Evolutionary conservation across 148 eudicot genomes (phyloP), one percentile per base, ranked within the genome.

Genomic region (Amaranthus hypochondriacus): DNA sequence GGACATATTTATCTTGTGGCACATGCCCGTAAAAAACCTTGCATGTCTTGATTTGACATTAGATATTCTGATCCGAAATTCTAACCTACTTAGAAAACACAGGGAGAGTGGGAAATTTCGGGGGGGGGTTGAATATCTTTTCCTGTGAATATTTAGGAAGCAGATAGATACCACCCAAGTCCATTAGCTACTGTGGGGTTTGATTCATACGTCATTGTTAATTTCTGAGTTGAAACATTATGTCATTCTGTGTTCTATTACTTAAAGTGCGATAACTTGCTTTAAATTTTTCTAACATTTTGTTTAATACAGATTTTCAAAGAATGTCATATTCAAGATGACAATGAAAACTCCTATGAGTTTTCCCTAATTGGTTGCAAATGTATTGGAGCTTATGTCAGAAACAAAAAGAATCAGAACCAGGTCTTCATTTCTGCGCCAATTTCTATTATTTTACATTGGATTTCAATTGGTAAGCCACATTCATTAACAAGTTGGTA

Each of bases 341-440:
- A 47, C 62, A 81, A 86, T 73, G 99, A 94, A 18, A 84, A 89
- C 44, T 81, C 89, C 57, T 96, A 72, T 80, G 99, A 96, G 82
- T 94, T 96, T 59, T 81, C 87, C 73, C 88, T 96, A 67, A 81
- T 86, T 75, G 86, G 96, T 69, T 92, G 89, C 86, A 96, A 96
- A 81, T 96, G 99, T 77, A 90, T 96, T 77, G 97, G 99, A 79
- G 99, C 99, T 78, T 96, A 96, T 77, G 96, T 92, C 11, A 92
- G 78, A 76, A 96, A 84, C 88, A 96, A 96, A 80, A 96, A 92
- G 87, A 92, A 96, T 73, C 99, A 96, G 76, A 96, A 96, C 81
- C 99, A 96, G 96, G 99, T 92, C 21, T 48, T 46, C 39, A 21
- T 64, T 73, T 75, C 28, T 78, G 12, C 54, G 46, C 59, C 73